Conservation (phyloP, 192 early-diverging fungal species). For the Backusella tuberculispora region DNA sequence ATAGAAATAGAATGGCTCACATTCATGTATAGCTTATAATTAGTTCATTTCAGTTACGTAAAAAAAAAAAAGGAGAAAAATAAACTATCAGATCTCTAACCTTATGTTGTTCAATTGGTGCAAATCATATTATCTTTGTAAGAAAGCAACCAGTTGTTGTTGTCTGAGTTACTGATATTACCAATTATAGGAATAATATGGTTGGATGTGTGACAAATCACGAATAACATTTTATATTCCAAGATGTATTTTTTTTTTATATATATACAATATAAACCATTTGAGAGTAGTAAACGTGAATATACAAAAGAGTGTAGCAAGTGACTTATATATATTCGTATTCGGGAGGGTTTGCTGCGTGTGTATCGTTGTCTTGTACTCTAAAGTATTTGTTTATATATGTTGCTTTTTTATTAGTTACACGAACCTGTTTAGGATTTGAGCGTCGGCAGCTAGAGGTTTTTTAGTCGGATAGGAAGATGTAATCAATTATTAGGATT, state of each 20-base stretch:
- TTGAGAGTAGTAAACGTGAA: background rate
- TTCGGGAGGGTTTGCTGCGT: background rate
- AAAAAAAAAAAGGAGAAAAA: too few species aligned
- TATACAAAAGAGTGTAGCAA: background rate
- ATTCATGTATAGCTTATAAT: too few species aligned
- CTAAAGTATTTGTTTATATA: background rate
- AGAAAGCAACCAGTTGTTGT: too few species aligned
- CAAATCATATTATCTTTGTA: background rate
- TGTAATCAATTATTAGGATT: constrained; percentile 5
- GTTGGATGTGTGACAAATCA: background rate
- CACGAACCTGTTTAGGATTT: background rate
- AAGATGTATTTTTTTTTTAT: background rate
- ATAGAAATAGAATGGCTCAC: too few species aligned
- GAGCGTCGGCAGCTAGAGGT: background rate
- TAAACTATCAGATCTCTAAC: too few species aligned
- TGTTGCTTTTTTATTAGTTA: background rate
- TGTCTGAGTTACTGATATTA: too few species aligned
- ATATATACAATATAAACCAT: background rate
- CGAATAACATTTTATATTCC: background rate
- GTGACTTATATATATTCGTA: too few species aligned
- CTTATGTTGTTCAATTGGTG: background rate
- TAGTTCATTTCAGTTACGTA: too few species aligned
- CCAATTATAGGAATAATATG: background rate
- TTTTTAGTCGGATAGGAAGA: constrained; percentile 5
- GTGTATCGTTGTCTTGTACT: background rate